Conservation (phyloP, 345 rosid species). For the Brassica cretica region DNA sequence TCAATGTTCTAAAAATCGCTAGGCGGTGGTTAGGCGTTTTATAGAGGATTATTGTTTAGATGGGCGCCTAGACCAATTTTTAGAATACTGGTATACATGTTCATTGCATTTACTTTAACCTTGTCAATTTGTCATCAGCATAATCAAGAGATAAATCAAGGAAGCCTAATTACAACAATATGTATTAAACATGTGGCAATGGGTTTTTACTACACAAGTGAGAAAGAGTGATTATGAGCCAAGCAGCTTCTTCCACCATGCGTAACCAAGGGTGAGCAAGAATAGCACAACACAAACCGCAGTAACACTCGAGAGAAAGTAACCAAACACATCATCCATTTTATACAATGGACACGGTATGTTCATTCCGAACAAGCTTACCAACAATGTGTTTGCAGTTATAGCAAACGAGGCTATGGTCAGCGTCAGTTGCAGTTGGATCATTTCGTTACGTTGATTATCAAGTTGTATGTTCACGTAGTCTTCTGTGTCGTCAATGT, state of each 20-base stretch:
- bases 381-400: constrained; percentile 65
- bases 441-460: constrained; percentile 87
- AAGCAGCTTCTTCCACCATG: constrained; percentile 90
- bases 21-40: too few relatives aligned
- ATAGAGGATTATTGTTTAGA: too few relatives aligned
- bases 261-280: constrained; percentile 77
- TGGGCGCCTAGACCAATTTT: too few relatives aligned
- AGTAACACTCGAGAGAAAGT: constrained; percentile 52
- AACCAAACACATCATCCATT: constrained; percentile 47
- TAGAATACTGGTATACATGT: too few relatives aligned
- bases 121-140: not conserved
- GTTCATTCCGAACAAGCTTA: constrained; percentile 74
- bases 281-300: constrained; percentile 58
- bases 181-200: constrained; percentile 2
- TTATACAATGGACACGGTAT: constrained; percentile 57
- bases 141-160: not conserved
- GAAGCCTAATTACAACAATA: not conserved
- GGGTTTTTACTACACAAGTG: not conserved
- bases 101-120: too few relatives aligned
- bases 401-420: constrained; percentile 85
- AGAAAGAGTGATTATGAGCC: constrained; percentile 44
- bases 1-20: constrained; percentile 39
- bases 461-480: constrained; percentile 88
- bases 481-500: constrained; percentile 94
- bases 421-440: constrained; percentile 77